Evolutionary conservation across 495 filamentous ascomycete species (phyloP).

Genomic region (Zalerion maritima): DNA sequence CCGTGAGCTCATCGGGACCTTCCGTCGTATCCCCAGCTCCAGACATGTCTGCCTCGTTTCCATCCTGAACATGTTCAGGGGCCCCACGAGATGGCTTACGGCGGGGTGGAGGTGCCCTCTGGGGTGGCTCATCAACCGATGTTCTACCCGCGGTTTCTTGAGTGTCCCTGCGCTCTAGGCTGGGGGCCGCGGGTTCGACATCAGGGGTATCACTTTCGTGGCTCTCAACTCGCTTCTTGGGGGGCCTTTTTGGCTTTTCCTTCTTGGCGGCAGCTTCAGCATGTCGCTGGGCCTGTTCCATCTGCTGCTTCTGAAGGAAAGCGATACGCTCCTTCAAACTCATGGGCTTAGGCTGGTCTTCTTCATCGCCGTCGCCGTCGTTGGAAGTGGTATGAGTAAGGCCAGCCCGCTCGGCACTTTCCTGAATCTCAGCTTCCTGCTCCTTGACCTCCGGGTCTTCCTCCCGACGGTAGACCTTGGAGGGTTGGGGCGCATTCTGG

Average conservation of each 20-base stretch:
- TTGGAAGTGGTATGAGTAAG: constrained; percentile 27
- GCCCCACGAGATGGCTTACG: constrained; percentile 39
- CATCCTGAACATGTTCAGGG: constrained; percentile 41
- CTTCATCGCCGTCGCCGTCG: constrained; percentile 38
- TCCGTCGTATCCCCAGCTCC: constrained; percentile 72
- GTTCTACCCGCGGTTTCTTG: constrained; percentile 39
- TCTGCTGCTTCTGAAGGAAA: constrained; percentile 81
- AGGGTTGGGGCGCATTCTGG: constrained; percentile 41
- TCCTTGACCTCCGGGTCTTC: constrained; percentile 76
- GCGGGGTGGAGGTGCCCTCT: constrained; percentile 28
- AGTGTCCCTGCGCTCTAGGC: constrained; percentile 31
- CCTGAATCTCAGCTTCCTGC: constrained; percentile 40
- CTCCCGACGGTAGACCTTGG: constrained; percentile 72
- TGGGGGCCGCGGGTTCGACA: constrained; percentile 20
- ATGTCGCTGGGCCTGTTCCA: constrained; percentile 69
- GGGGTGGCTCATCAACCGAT: constrained; percentile 41
- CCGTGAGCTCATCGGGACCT: constrained; percentile 61
- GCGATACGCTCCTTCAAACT: constrained; percentile 92
- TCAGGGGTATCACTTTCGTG: constrained; percentile 21
- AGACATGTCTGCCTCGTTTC: constrained; percentile 83
- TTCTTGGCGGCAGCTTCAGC: constrained; percentile 70
- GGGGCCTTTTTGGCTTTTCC: constrained; percentile 70
- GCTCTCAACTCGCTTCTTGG: constrained; percentile 64
- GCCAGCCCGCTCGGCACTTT: constrained; percentile 44
- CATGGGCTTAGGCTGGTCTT: constrained; percentile 74